These are phyloP conservation scores for Saururus chinensis DNA, from an alignment of 164 flowering plant genomes.

Conservation along the genomic window DNA sequence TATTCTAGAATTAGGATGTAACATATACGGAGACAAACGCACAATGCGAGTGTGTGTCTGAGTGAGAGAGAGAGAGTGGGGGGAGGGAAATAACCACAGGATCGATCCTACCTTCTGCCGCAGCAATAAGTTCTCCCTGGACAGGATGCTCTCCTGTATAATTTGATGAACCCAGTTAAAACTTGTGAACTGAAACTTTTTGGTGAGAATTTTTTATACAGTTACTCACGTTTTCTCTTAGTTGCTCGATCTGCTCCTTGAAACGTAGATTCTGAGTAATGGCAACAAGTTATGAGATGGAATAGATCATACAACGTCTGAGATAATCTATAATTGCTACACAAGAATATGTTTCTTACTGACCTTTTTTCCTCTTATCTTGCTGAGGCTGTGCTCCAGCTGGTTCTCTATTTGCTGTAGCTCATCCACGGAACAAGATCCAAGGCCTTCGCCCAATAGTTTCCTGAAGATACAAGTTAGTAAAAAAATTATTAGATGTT, in stretches of 20 bases:
- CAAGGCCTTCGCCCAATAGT: slow-evolving; percentile 67
- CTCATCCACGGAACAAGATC: slow-evolving; percentile 51
- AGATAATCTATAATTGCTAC: too few relatives aligned
- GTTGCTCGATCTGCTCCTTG: slow-evolving; percentile 47
- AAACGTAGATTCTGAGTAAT: slow-evolving; percentile 47
- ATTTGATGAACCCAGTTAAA: slow-evolving; percentile 4
- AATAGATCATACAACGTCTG: neutral
- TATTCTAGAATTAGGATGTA: too few relatives aligned
- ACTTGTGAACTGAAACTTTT: neutral
- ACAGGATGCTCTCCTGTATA: slow-evolving; percentile 48
- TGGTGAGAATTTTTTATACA: too few relatives aligned
- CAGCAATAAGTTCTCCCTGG: slow-evolving; percentile 56
- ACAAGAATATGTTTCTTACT: neutral
- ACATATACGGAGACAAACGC: too few relatives aligned
- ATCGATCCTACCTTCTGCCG: slow-evolving; percentile 37
- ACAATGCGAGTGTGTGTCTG: too few relatives aligned
- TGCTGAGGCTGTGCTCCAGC: slow-evolving; percentile 51
- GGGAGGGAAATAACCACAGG: neutral
- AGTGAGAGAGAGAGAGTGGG: neutral
- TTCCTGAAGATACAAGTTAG: slow-evolving; percentile 26
- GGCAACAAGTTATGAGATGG: neutral
- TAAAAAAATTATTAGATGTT: neutral
- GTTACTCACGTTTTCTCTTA: slow-evolving; percentile 52
- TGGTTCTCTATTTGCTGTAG: slow-evolving; percentile 58
- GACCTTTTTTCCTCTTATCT: slow-evolving; percentile 59